Base-by-base conservation (phyloP, 164 flowering plant species). In the Chloranthus sessilifolius region DNA sequence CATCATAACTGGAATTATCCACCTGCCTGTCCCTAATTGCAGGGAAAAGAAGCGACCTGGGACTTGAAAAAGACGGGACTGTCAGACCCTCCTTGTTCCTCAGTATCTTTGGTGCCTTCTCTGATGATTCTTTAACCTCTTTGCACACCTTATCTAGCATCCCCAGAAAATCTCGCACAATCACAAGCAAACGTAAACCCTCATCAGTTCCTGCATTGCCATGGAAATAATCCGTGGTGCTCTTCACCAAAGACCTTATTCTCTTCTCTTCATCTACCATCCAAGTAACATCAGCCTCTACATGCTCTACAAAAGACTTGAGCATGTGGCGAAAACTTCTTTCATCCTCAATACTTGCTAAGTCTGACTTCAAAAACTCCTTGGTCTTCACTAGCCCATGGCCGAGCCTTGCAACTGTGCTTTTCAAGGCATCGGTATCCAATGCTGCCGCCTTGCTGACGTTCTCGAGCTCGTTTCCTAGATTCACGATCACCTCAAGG, bases 161-260 rank as follows among this genome's bases (percentile, higher is more conserved):
- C 40, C 81, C 54, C 33, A 88, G 61, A 46, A 91, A 91, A 60
- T 91, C 96, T 20, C 98, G 64, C 15, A 91, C 92, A 9, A 85
- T 76, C 23, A 68, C 66, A 65, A 91, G 88, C 67, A 91, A 59
- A 2, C 85, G 74, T 56, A 88, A 52, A 1, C 98, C 96, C 62
- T 91, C 98, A 43, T 91, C 95, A 60, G 75, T 88, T 36, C 79
- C 76, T 25, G 88, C 62, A 16, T 72, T 74, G 42, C 98, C 98
- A 61, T 91, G 98, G 71, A 87, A 91, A 58, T 91, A 91, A 61
- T 85, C 92, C 1, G 77, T 87, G 1, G 96, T 81, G 65, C 71
- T 74, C 61, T 79, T 84, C 61, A 90, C 91, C 54, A 86, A 53
- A 45, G 65, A 69, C 78, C 69, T 69, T 49, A 88, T 79, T 56